Percentiles rank a stretch among this genome's conserved stretches.
Evolutionary conservation across 2,329 filamentous ascomycete genomes (phyloP).

Genomic region (Botryosphaeria dothidea): DNA sequence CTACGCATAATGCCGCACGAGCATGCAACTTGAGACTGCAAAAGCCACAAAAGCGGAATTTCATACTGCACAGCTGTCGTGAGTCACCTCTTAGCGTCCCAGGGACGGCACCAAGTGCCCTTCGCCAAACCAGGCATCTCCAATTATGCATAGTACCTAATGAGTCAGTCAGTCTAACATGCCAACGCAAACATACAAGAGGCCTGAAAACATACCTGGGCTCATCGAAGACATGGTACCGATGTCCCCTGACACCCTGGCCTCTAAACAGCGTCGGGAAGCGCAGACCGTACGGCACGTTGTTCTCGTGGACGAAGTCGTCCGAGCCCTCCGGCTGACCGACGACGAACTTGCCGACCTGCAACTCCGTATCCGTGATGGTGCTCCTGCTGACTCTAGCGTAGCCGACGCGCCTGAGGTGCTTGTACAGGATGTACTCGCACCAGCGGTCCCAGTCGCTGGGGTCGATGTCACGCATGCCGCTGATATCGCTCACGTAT

Average conservation of each 20-base stretch:
- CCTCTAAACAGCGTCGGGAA: slow-evolving; percentile 87
- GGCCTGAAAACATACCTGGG: slow-evolving; percentile 24
- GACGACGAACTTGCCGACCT: slow-evolving; percentile 91
- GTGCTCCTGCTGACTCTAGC: slow-evolving; percentile 84
- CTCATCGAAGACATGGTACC: slow-evolving; percentile 93
- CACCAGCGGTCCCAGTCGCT: slow-evolving; percentile 98
- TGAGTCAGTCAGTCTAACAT: not conserved
- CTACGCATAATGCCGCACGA: too few species aligned
- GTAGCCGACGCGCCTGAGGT: slow-evolving; percentile 81
- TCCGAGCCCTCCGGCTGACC: slow-evolving; percentile 68
- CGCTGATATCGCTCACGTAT: slow-evolving; percentile 81
- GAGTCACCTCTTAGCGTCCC: too few species aligned
- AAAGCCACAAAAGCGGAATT: too few species aligned
- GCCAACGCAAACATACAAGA: not conserved
- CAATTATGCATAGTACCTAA: not conserved
- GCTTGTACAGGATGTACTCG: slow-evolving; percentile 97
- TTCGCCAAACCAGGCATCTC: too few species aligned
- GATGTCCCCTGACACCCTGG: slow-evolving; percentile 82
- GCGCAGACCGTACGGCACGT: slow-evolving; percentile 73
- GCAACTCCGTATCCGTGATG: slow-evolving; percentile 96
- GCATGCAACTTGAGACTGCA: too few species aligned
- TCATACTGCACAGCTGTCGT: too few species aligned
- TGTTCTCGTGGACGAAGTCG: slow-evolving; percentile 67
- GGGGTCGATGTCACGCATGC: slow-evolving; percentile 93
- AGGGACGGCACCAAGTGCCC: too few species aligned